Base-by-base conservation (phyloP, 371 early-diverging fungal genomes). In the Mortierella sp. region DNA sequence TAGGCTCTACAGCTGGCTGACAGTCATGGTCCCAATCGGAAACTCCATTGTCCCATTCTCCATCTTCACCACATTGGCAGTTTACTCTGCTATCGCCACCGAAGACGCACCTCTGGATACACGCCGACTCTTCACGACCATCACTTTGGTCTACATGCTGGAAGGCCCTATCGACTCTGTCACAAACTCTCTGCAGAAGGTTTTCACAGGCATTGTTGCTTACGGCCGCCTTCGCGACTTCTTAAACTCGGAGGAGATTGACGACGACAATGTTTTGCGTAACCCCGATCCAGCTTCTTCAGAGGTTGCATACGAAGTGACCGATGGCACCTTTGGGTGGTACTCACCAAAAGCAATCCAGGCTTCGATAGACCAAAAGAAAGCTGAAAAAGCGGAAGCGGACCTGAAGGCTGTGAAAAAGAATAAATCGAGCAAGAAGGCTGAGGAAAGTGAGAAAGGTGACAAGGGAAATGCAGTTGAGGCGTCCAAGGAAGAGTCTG, bases 81-180 rank as follows among this genome's bases (percentile, higher is more conserved):
- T 83, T 2, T 83, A 83, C 15, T 74, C 86, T 55, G 87, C 86
- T 55, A 91, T 94, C 40, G 86, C 91, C 51, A 72, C 86, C 22
- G 54, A 35, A 6, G 72, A 74, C 3, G 89, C 90, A 6, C 91
- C 92, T 1, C 43, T 93, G 22, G 71, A 68, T 47, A 87, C 93
- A 28, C 71, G 84, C 19, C 86, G 85, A 9, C 82, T 92, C 3
- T 81, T 95, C n/a, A 72, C 87, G 13, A 89, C 92, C 7, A 89
- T 97, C 74, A 88, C 96, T 2, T 87, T 96, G 29, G 95, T 98
- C 87, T 93, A 93, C 78, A 87, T 97, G 80, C 83, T 98, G 47
- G 94, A 93, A 61, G 93, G 92, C 84, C 97, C 97, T 42, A 81
- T 97, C 31, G 68, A 85, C n/a, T 85, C 90, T 42, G 87, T 96